Evolutionary conservation across 371 early-diverging fungal species (phyloP).

Genomic region (Phascolomyces articulosus): DNA sequence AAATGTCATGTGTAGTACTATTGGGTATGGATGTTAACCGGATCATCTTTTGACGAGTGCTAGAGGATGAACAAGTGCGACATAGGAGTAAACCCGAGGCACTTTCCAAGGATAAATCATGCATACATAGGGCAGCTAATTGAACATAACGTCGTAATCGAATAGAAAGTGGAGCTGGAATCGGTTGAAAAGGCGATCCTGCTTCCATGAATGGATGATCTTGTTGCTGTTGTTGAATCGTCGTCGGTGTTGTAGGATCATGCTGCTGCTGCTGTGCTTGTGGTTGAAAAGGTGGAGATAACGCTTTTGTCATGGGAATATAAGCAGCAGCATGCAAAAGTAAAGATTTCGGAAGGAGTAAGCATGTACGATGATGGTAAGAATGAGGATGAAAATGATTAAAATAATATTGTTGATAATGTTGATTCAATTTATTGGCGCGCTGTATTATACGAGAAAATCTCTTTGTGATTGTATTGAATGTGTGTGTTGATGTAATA

Average conservation of each 20-base stretch:
- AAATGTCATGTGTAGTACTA: not conserved
- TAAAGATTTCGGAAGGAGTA: constrained; percentile 43
- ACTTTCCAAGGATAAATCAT: constrained; percentile 8
- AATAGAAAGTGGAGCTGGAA: not conserved
- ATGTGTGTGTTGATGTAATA: not conserved
- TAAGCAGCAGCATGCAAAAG: constrained; percentile 38
- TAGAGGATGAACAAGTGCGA: not conserved
- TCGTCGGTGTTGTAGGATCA: not conserved
- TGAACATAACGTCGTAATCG: constrained; percentile 11
- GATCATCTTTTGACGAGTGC: not conserved
- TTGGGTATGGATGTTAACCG: not conserved
- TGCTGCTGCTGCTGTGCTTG: constrained; percentile 10
- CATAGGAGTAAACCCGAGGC: not conserved
- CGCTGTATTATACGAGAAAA: constrained; percentile 8
- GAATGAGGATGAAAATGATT: constrained; percentile 6
- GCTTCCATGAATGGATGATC: too few species aligned
- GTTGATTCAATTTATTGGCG: not conserved
- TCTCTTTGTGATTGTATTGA: not conserved
- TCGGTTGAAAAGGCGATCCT: not conserved
- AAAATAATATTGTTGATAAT: not conserved
- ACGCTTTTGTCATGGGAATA: constrained; percentile 37
- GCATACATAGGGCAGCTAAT: constrained; percentile 5
- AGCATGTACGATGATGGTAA: constrained; percentile 19
- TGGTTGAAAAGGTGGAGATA: constrained; percentile 22
- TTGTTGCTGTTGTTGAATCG: not conserved